Conservation (phyloP, 371 early-diverging fungal genomes). For the Syncephalastrum contaminatum region DNA sequence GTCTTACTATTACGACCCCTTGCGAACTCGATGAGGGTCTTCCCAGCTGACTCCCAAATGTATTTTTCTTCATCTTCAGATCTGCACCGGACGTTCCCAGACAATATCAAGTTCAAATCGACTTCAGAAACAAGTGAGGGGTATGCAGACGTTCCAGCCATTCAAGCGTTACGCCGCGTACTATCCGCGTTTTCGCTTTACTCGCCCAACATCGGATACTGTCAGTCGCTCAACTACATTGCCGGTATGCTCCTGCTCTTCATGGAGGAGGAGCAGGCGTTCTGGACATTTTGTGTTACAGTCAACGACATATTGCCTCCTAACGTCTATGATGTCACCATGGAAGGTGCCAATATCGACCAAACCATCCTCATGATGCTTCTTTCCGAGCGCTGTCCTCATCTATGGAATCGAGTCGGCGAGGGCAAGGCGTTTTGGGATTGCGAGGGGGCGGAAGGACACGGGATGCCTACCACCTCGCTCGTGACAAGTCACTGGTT, state of each 20-base stretch:
- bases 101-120: conserved; percentile 60
- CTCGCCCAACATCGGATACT: conserved; percentile 71
- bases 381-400: conserved; percentile 53
- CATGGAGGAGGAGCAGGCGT: conserved; percentile 74
- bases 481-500: conserved; percentile 87
- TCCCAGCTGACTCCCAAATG: conserved; percentile 1
- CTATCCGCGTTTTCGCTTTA: conserved; percentile 66
- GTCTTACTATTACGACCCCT: background rate
- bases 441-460: conserved; percentile 46
- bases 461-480: conserved; percentile 62
- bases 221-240: conserved; percentile 80
- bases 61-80: conserved; percentile 28
- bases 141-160: conserved; percentile 45
- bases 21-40: background rate
- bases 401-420: conserved; percentile 46
- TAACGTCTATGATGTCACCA: conserved; percentile 71
- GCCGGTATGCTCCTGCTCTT: conserved; percentile 74
- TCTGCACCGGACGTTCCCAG: conserved; percentile 76
- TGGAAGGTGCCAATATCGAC: conserved; percentile 74
- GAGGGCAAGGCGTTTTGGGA: conserved; percentile 46
- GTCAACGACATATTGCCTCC: conserved; percentile 70
- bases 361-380: conserved; percentile 71
- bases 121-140: conserved; percentile 16
- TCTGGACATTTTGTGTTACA: conserved; percentile 75
- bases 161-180: conserved; percentile 68